Evolutionary conservation across 2,329 filamentous ascomycete species (phyloP).

Genomic region (Exophiala mesophila): DNA sequence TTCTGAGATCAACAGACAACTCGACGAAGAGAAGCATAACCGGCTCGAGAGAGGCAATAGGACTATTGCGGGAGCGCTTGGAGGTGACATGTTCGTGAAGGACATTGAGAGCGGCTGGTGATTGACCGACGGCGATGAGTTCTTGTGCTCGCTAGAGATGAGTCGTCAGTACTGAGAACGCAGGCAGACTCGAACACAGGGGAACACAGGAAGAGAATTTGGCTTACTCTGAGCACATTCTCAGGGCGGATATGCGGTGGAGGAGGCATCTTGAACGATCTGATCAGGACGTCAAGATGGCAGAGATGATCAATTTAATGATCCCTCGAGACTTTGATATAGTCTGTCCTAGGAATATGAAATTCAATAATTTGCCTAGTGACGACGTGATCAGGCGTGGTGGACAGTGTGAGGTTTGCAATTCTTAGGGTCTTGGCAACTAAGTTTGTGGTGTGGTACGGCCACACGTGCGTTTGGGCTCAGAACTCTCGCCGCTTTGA

Average conservation of each 20-base stretch:
- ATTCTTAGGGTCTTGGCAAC: neutral
- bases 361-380: conserved; percentile 2
- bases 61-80: conserved; percentile 94
- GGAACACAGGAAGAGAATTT: conserved; percentile 8
- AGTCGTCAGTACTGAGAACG: conserved; percentile 21
- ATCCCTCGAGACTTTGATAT: conserved; percentile 25
- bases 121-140: conserved; percentile 95
- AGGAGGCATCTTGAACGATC: conserved; percentile 67
- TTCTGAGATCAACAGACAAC: conserved; percentile 92
- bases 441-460: no score
- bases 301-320: conserved; percentile 23
- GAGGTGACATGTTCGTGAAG: conserved; percentile 99
- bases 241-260: conserved; percentile 96
- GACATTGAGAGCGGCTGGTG: conserved; percentile 83
- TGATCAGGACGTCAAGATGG: conserved; percentile 5
- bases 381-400: neutral
- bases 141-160: conserved; percentile 73
- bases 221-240: conserved; percentile 81
- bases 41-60: conserved; percentile 91
- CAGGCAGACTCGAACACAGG: conserved; percentile 12
- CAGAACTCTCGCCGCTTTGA: no score
- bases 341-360: conserved; percentile 27
- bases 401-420: conserved; percentile 1
- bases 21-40: conserved; percentile 98
- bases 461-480: no score